A percentile compares a stretch with the other conserved stretches of the same genome.
phyloP scores from a whole-genome alignment of 768 basidiomycete species.

The Mycena maculata region DNA sequence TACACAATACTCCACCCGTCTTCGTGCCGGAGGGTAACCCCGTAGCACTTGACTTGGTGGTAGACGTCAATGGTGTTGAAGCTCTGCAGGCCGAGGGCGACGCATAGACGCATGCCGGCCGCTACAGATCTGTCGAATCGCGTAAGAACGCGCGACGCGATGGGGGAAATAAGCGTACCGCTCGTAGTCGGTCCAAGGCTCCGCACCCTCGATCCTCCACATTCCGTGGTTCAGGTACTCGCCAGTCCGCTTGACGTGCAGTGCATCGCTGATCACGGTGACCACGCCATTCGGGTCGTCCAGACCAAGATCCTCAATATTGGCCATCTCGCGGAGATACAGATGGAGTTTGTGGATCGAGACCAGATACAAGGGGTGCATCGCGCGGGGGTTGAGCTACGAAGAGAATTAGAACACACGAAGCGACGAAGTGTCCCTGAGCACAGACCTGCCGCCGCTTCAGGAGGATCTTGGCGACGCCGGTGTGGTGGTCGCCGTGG shows the following conservation, averaged over 20 bases:
- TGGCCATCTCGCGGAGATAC: constrained; percentile 78
- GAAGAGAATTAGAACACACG: not conserved
- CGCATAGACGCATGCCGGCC: constrained; percentile 59
- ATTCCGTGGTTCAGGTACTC: constrained; percentile 51
- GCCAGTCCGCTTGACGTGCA: constrained; percentile 59
- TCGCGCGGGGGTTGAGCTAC: constrained; percentile 73
- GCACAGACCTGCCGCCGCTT: constrained; percentile 71
- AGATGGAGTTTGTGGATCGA: constrained; percentile 64
- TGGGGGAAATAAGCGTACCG: constrained; percentile 47
- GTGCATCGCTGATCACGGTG: constrained; percentile 64
- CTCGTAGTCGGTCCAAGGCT: constrained; percentile 58
- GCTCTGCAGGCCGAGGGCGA: constrained; percentile 64
- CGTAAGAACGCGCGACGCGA: not conserved
- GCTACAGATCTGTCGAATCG: constrained; percentile 53
- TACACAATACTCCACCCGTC: constrained; percentile 86
- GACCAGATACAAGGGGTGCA: constrained; percentile 78
- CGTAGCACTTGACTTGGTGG: constrained; percentile 82
- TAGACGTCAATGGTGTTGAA: constrained; percentile 78
- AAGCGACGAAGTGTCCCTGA: not conserved
- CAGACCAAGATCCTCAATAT: constrained; percentile 80
- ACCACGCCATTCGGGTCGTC: constrained; percentile 62
- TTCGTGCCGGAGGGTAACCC: constrained; percentile 71
- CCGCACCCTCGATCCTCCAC: constrained; percentile 58
- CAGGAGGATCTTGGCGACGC: constrained; percentile 77
- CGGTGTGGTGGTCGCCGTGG: constrained; percentile 94